A percentile compares a stretch with the other conserved stretches of the same genome.
Conservation (phyloP, 305 asterid genomes). For the Fraxinus sp. region DNA sequence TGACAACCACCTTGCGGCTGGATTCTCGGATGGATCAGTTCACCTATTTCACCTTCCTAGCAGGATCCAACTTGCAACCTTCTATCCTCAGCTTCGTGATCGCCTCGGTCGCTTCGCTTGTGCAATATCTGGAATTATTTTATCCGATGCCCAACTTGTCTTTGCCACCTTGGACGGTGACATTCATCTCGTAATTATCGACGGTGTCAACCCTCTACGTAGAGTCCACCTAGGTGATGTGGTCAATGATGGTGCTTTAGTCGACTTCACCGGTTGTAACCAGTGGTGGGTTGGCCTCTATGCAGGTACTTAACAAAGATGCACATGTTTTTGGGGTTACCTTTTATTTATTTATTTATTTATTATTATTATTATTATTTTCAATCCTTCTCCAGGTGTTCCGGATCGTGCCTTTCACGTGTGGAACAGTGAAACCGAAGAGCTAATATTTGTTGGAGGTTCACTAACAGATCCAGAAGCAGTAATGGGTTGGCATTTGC, state of each 20-base stretch:
- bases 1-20: slow-evolving; percentile 66
- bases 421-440: slow-evolving; percentile 72
- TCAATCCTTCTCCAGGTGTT: slow-evolving; percentile 46
- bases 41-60: slow-evolving; percentile 56
- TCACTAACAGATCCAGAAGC: slow-evolving; percentile 80
- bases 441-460: slow-evolving; percentile 76
- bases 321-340: background rate
- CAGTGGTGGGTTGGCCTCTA: slow-evolving; percentile 98
- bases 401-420: slow-evolving; percentile 77
- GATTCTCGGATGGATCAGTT: slow-evolving; percentile 73
- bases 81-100: slow-evolving; percentile 70
- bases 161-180: slow-evolving; percentile 86
- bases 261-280: slow-evolving; percentile 69
- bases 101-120: slow-evolving; percentile 79
- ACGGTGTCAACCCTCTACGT: slow-evolving; percentile 34
- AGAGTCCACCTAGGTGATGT: slow-evolving; percentile 70
- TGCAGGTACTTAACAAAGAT: slow-evolving; percentile 48
- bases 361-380: too few species aligned
- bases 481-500: slow-evolving; percentile 79
- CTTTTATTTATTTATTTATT: too few species aligned
- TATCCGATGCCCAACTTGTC: slow-evolving; percentile 45
- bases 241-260: slow-evolving; percentile 77
- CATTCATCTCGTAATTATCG: slow-evolving; percentile 43
- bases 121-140: slow-evolving; percentile 71
- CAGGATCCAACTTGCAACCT: slow-evolving; percentile 54